Evolutionary conservation across 495 filamentous ascomycete genomes (phyloP).

Genomic region (Staphylotrichum longicolle): DNA sequence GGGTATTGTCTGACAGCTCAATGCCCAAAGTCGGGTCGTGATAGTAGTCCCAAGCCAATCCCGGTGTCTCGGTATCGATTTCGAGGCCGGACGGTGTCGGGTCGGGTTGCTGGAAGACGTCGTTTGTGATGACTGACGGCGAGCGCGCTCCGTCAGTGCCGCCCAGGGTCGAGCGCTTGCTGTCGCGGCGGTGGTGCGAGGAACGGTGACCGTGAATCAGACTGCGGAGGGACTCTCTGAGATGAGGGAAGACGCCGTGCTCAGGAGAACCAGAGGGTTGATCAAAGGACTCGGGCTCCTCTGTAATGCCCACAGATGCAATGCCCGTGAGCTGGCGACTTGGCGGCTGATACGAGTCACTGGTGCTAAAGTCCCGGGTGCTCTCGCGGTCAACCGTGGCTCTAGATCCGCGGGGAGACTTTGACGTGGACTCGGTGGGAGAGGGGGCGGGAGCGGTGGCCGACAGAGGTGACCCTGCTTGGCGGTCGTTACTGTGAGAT

Average conservation of each 20-base stretch:
- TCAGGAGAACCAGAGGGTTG: slow-evolving; percentile 16
- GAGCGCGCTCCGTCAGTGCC: slow-evolving; percentile 29
- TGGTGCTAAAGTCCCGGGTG: slow-evolving; percentile 31
- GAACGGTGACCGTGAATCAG: slow-evolving; percentile 26
- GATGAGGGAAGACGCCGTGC: slow-evolving; percentile 22
- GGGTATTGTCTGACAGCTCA: slow-evolving; percentile 15
- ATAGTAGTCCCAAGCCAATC: slow-evolving; percentile 35
- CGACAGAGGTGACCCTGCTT: slow-evolving; percentile 11
- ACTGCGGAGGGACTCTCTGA: slow-evolving; percentile 28
- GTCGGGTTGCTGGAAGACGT: slow-evolving; percentile 18
- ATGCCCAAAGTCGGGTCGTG: slow-evolving; percentile 29
- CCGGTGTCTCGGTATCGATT: slow-evolving; percentile 30
- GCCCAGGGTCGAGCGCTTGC: slow-evolving; percentile 29
- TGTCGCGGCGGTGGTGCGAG: slow-evolving; percentile 28
- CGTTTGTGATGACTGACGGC: slow-evolving; percentile 26
- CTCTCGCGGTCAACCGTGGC: slow-evolving; percentile 27
- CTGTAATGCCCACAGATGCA: slow-evolving; percentile 30
- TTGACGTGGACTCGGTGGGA: slow-evolving; percentile 8
- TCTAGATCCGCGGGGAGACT: slow-evolving; percentile 18
- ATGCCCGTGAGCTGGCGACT: slow-evolving; percentile 29
- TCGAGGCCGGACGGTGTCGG: slow-evolving; percentile 21
- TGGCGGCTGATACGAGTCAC: slow-evolving; percentile 31
- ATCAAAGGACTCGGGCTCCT: slow-evolving; percentile 34
- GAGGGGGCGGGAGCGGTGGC: slow-evolving; percentile 18
- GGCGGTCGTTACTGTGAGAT: slow-evolving; percentile 14